These are phyloP conservation scores for Teunomyces funiuensis DNA, from an alignment of 805 yeast genomes.

Conservation along the genomic window DNA sequence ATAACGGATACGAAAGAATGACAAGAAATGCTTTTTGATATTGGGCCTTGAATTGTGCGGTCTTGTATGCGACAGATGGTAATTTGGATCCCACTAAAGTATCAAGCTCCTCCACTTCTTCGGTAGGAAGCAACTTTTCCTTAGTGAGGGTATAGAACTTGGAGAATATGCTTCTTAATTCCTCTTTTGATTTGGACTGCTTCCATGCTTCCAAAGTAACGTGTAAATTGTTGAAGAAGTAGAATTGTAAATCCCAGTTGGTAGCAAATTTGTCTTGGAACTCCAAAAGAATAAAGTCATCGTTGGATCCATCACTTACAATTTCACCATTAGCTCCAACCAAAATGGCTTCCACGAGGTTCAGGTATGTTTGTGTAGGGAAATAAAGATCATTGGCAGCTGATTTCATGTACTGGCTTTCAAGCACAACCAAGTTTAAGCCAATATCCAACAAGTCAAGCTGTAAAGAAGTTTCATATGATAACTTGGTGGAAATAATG, in stretches of 20 bases:
- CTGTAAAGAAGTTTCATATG: conserved; percentile 52
- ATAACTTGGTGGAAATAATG: conserved; percentile 39
- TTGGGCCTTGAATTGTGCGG: conserved; percentile 52
- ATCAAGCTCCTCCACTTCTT: conserved; percentile 25
- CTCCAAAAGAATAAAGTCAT: conserved; percentile 51
- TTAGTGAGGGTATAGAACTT: conserved; percentile 42
- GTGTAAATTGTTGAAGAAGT: conserved; percentile 56
- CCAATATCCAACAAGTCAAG: conserved; percentile 52
- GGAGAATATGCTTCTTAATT: conserved; percentile 28
- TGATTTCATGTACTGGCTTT: conserved; percentile 54
- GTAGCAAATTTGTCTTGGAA: conserved; percentile 53
- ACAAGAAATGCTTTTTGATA: conserved; percentile 71
- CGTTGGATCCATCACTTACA: conserved; percentile 47
- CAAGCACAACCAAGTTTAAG: conserved; percentile 56
- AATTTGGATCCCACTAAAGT: conserved; percentile 34
- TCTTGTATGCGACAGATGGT: conserved; percentile 37
- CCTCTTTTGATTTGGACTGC: conserved; percentile 13
- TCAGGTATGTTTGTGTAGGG: conserved; percentile 54
- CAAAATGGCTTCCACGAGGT: conserved; percentile 35
- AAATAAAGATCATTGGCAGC: conserved; percentile 56
- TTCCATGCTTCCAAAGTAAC: conserved; percentile 23
- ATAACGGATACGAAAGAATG: conserved; percentile 49
- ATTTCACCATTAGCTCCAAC: conserved; percentile 34
- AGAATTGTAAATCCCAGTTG: conserved; percentile 78
- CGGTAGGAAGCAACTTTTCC: conserved; percentile 19